Base-by-base conservation (phyloP, 2,329 filamentous ascomycete genomes). In the Botrytis sinoallii region DNA sequence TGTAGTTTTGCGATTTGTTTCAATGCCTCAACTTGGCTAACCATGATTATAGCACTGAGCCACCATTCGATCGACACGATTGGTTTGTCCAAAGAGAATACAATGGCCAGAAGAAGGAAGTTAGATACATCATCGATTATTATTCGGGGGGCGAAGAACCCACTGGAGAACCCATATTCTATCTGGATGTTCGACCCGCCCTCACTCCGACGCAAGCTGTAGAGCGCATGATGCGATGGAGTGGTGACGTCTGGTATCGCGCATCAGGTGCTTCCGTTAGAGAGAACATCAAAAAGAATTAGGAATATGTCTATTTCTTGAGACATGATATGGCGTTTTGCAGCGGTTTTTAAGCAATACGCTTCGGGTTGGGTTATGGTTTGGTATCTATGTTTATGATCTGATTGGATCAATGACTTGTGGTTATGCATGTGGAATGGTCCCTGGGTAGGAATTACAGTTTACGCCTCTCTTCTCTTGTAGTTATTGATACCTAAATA, bases 81-180 rank as follows among this genome's bases (percentile, higher is more conserved):
- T 99, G 96, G 96, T 98, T 92, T 81, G 93, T 99, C 60, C 88
- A 93, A 77, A 88, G 96, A 76, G 88, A 91, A 48, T 83, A 88
- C 67, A 86, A 67, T 60, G 93, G 93, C 42, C 82, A 90, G 74
- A 86, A 85, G 79, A 92, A 91, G 81, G 91, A 98, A 85, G 86
- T 98, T 64, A 90, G 96, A 79, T 99, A 99, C 82, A 90, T 99
- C 73, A 99, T 99, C 81, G 96, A 99, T 83, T 98, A 97, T 84
- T 98, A 98, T 83, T 91, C 92, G 48, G 95, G 91, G 9, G 90
- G 91, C 38, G 91, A 92, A 1, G 79, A 81, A 46, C 89, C 91
- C 3, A 93, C 89, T 0, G 96, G 95, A 46, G 94, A 98, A 81
- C 95, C 96, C 4, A 94, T 98, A 10, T 99, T 99, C 85, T 98